phyloP scores from a whole-genome alignment of 345 rosid species.

The Passiflora organensis region DNA sequence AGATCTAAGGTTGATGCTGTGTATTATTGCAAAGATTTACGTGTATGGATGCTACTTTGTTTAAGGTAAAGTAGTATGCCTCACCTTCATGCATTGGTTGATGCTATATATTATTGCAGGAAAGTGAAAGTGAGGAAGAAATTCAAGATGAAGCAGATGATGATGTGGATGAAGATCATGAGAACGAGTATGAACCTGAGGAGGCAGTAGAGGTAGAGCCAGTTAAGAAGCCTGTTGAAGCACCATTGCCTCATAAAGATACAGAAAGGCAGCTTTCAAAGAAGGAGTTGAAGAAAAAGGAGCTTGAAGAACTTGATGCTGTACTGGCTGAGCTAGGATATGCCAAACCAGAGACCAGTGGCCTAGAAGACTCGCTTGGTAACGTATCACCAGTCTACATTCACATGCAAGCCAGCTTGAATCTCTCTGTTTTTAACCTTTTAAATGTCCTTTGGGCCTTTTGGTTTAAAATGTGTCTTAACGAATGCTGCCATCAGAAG shows the following conservation, averaged over 20 bases:
- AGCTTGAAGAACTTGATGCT: conserved; percentile 88
- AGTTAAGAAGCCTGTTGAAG: conserved; percentile 43
- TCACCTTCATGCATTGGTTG: too few relatives aligned
- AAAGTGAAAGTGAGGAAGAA: conserved; percentile 84
- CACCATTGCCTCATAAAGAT: conserved; percentile 52
- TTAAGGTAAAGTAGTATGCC: too few relatives aligned
- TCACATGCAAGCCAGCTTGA: too few relatives aligned
- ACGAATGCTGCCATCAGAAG: too few relatives aligned
- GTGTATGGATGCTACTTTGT: too few relatives aligned
- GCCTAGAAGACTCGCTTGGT: conserved; percentile 54
- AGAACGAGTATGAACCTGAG: conserved; percentile 54
- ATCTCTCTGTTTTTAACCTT: too few relatives aligned
- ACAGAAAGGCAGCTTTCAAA: conserved; percentile 86
- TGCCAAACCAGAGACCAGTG: conserved; percentile 42
- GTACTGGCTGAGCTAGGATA: conserved; percentile 73
- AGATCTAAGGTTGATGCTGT: too few relatives aligned
- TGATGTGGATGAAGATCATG: conserved; percentile 66
- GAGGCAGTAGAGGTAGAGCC: conserved; percentile 44
- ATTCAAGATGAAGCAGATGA: conserved; percentile 73
- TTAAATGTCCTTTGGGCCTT: background rate
- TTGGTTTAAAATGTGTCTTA: too few relatives aligned
- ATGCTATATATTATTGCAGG: conserved; percentile 33
- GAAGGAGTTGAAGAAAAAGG: conserved; percentile 84
- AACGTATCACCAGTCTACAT: conserved; percentile 4
- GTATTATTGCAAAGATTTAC: too few relatives aligned